Evolutionary conservation across 2,329 filamentous ascomycete genomes (phyloP).

Genomic region (Fusarium equiseti): DNA sequence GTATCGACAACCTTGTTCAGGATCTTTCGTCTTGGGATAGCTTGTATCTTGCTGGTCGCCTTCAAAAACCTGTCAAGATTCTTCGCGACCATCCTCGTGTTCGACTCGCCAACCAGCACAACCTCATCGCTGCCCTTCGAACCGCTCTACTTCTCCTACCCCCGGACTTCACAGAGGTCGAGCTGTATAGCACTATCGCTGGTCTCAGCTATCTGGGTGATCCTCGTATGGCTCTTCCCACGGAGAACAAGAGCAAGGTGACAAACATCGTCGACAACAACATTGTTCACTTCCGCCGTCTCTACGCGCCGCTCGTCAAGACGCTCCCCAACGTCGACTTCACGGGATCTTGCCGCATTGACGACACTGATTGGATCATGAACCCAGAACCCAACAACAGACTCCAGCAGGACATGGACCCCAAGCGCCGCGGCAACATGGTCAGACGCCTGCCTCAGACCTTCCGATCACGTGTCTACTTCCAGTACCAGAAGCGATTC

Average conservation of each 20-base stretch:
- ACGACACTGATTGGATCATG: slow-evolving; percentile 56
- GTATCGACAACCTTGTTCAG: slow-evolving; percentile 86
- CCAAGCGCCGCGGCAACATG: slow-evolving; percentile 92
- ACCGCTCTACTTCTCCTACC: slow-evolving; percentile 90
- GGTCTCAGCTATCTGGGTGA: slow-evolving; percentile 95
- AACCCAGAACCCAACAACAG: slow-evolving; percentile 69
- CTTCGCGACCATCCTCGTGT: slow-evolving; percentile 92
- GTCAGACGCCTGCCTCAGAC: slow-evolving; percentile 87
- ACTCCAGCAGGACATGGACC: slow-evolving; percentile 92
- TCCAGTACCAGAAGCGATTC: slow-evolving; percentile 93
- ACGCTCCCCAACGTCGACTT: slow-evolving; percentile 91
- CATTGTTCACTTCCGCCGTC: slow-evolving; percentile 87
- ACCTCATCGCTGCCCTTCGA: slow-evolving; percentile 90
- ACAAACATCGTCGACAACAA: slow-evolving; percentile 94
- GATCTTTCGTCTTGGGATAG: slow-evolving; percentile 94
- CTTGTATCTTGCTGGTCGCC: slow-evolving; percentile 92
- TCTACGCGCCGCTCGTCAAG: slow-evolving; percentile 90
- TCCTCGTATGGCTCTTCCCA: slow-evolving; percentile 91
- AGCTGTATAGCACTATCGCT: slow-evolving; percentile 92
- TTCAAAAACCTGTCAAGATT: slow-evolving; percentile 99
- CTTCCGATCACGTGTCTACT: slow-evolving; percentile 92
- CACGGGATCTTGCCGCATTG: slow-evolving; percentile 63
- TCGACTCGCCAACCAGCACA: slow-evolving; percentile 94
- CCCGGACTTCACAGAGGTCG: slow-evolving; percentile 83
- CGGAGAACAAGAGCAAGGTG: slow-evolving; percentile 93